Evolutionary conservation across 495 filamentous ascomycete genomes (phyloP), one percentile per base, ranked within the genome.

Genomic region (Apiosordaria backusii): DNA sequence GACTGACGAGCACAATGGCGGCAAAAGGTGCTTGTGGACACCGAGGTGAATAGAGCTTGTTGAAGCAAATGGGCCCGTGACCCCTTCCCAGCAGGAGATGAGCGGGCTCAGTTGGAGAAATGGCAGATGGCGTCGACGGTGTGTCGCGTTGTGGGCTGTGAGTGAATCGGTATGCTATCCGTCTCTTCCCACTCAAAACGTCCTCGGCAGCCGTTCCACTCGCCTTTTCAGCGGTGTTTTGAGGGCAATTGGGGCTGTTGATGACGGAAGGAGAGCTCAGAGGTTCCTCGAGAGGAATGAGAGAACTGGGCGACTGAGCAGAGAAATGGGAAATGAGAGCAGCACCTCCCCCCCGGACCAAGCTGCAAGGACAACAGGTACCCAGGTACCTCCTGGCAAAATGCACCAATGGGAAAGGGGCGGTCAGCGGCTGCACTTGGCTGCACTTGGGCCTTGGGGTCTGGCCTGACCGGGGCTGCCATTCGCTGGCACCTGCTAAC

Each of bases 41-140:
- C 45, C 18, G n/a, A 61, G 59, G 22, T 59, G 57, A 59, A 25
- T 59, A 24, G 57, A 59, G 24, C 35, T 27, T 27, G 25, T 35
- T 45, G 55, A 53, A 62, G 65, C 15, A 55, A 24, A 26, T 52
- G 50, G 65, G 62, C 65, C 63, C 62, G 57, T 67, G 50, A 67
- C 65, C 62, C 68, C 68, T 67, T 70, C 59, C 68, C 68, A 67
- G 68, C 68, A 70, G 68, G 68, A 67, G 65, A 67, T 61, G 27
- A 62, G 60, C 55, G 29, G 55, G 55, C 59, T 57, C 50, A n/a
- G 26, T 29, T 25, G 6, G 45, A 62, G 29, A 35, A 35, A 45
- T 45, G 35, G 5, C 35, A 29, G 27, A 45, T 45, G 35, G 35
- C 10, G 35, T 45, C 35, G 35, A 45, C 35, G 35, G 35, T 45